These are phyloP conservation scores for Mucor saturninus DNA, from an alignment of 371 early-diverging fungal genomes.

Conservation along the genomic window DNA sequence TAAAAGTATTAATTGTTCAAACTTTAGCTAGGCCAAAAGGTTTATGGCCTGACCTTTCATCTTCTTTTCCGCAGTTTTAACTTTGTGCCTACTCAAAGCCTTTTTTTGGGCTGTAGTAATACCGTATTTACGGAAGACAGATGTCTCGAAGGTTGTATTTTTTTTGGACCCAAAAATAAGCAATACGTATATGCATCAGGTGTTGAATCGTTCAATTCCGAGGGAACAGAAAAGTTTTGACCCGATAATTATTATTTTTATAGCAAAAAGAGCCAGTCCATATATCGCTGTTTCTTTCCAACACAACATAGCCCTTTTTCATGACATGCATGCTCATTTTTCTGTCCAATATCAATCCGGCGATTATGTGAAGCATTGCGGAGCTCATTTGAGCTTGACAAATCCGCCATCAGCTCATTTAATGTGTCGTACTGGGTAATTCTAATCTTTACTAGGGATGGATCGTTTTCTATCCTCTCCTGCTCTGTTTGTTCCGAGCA, in stretches of 20 bases:
- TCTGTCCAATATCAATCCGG: conserved; percentile 59
- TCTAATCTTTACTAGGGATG: conserved; percentile 32
- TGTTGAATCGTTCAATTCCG: conserved; percentile 45
- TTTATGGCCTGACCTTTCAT: conserved; percentile 67
- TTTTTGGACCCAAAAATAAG: conserved; percentile 62
- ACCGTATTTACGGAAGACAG: conserved; percentile 59
- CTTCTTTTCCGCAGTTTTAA: conserved; percentile 25
- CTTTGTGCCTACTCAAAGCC: conserved; percentile 35
- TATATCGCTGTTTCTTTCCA: conserved; percentile 15
- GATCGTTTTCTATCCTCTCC: conserved; percentile 14
- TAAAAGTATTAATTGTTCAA: conserved; percentile 49
- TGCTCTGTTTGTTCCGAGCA: conserved; percentile 9
- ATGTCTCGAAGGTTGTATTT: conserved; percentile 27
- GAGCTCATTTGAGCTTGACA: conserved; percentile 37
- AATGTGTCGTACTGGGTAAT: conserved; percentile 61
- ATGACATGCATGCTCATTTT: conserved; percentile 42
- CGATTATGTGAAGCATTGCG: conserved; percentile 34
- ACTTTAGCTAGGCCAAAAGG: conserved; percentile 52
- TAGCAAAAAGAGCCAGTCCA: conserved; percentile 23
- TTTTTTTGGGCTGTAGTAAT: conserved; percentile 57
- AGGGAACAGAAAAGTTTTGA: conserved; percentile 27
- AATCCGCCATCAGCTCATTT: conserved; percentile 50
- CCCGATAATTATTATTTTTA: conserved; percentile 1
- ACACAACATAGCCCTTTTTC: conserved; percentile 29
- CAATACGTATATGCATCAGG: conserved; percentile 55